Evolutionary conservation across 768 basidiomycete genomes (phyloP), one percentile per base, ranked within the genome.

Genomic region (Suillus weaverae): DNA sequence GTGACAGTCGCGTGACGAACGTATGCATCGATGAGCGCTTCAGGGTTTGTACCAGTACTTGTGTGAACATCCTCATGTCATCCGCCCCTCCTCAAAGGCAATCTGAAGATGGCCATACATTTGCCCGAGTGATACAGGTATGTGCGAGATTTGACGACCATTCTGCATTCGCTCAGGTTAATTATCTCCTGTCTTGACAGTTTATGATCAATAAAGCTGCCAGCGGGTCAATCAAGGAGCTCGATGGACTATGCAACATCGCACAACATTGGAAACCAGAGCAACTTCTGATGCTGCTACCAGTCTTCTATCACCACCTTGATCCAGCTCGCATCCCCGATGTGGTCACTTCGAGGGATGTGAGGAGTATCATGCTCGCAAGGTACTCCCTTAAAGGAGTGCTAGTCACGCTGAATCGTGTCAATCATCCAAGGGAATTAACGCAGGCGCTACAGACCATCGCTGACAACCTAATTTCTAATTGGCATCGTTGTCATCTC

Each of bases 321-420:
- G 61, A 62, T 59, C 61, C 61, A 35, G 32, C 61, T 50, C 61
- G 44, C 16, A 62, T 62, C 32, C 61, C 61, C 39, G 57, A 59
- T 41, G 57, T 59, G 18, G 38, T 59, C 30, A 59, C 39, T 59
- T 59, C 57, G 10, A 59, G 41, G 39, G 57, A 59, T 26, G 57
- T 59, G 38, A 59, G 57, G 11, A 20, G 36, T 7, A 41, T 59
- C 39, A 59, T 59, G 57, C 26, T 59, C 26, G 57, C 57, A 41
- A 41, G 57, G 39, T 59, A 59, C 39, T 59, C 57, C 39, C 57
- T 59, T 43, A 59, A 59, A 32, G 57, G 57, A 41, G 57, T 59
- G 39, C 57, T 59, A 20, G 57, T 59, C 57, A 59, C 57, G 18
- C 39, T 59, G 38, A 43, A 59, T 41, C 39, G 57, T 20, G 11